phyloP scores from a whole-genome alignment of 495 filamentous ascomycete genomes.

The Aspergillus indologenus region DNA sequence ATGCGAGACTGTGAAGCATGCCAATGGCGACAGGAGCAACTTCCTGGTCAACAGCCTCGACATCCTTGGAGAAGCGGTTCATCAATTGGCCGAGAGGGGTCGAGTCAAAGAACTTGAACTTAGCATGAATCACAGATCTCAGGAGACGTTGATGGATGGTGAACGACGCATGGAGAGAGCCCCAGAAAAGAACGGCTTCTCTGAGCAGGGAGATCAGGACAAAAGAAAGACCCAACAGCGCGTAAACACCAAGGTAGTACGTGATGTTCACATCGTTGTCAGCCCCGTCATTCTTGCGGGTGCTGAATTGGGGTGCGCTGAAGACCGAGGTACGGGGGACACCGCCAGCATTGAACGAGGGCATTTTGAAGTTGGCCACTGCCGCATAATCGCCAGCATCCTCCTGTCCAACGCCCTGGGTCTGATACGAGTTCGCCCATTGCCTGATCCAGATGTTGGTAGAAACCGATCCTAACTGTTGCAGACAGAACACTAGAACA shows the following conservation, averaged over 20 bases:
- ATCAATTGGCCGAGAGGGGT: slow-evolving; percentile 96
- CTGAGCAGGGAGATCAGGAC: slow-evolving; percentile 71
- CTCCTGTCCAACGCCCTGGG: slow-evolving; percentile 22
- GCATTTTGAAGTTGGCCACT: slow-evolving; percentile 37
- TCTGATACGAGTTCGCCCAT: slow-evolving; percentile 70
- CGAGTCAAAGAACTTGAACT: slow-evolving; percentile 96
- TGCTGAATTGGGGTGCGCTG: slow-evolving; percentile 28
- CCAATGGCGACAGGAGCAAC: slow-evolving; percentile 86
- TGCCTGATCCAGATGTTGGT: slow-evolving; percentile 92
- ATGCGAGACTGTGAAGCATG: slow-evolving; percentile 63
- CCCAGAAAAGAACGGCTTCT: slow-evolving; percentile 87
- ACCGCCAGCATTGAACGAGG: slow-evolving; percentile 40
- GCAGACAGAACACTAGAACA: slow-evolving; percentile 65
- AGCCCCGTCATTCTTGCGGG: slow-evolving; percentile 18
- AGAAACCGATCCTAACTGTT: slow-evolving; percentile 79
- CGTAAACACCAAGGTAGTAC: slow-evolving; percentile 85
- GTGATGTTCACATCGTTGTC: slow-evolving; percentile 64
- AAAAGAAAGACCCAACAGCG: slow-evolving; percentile 69
- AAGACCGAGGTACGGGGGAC: slow-evolving; percentile 36
- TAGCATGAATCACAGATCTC: slow-evolving; percentile 75
- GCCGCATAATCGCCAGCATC: slow-evolving; percentile 41
- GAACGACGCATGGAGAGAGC: slow-evolving; percentile 84
- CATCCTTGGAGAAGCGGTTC: slow-evolving; percentile 97
- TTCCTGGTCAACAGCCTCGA: slow-evolving; percentile 94
- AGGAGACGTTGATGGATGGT: slow-evolving; percentile 80